These are phyloP conservation scores for Hortiboletus flavorubellus DNA, from an alignment of 768 basidiomycete genomes.

Conservation along the genomic window DNA sequence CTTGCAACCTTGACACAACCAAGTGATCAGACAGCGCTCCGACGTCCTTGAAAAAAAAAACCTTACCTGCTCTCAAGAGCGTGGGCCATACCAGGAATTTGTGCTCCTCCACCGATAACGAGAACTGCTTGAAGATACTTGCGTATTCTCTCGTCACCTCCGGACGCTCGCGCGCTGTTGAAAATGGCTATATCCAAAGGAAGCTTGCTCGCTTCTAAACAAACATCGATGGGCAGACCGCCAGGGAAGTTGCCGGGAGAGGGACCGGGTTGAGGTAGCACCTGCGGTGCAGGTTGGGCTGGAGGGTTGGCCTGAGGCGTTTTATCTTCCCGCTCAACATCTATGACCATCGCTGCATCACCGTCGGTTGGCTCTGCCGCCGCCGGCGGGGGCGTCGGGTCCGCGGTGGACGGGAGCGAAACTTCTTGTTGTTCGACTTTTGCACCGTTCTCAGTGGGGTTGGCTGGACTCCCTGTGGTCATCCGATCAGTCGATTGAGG, in stretches of 20 bases:
- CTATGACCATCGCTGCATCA: slow-evolving; percentile 42
- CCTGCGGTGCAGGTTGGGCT: slow-evolving; percentile 19
- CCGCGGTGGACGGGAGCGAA: slow-evolving; percentile 31
- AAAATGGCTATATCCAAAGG: slow-evolving; percentile 92
- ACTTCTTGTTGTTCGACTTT: slow-evolving; percentile 36
- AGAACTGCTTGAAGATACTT: slow-evolving; percentile 87
- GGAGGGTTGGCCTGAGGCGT: slow-evolving; percentile 25
- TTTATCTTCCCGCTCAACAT: slow-evolving; percentile 45
- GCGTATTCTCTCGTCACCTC: slow-evolving; percentile 84
- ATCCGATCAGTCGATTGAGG: neutral
- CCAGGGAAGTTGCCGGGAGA: slow-evolving; percentile 34
- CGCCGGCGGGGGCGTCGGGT: slow-evolving; percentile 31
- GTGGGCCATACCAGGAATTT: slow-evolving; percentile 78
- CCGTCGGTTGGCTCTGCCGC: slow-evolving; percentile 17
- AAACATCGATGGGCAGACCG: slow-evolving; percentile 68
- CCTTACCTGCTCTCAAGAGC: slow-evolving; percentile 81
- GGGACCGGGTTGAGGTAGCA: slow-evolving; percentile 15
- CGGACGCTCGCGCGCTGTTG: slow-evolving; percentile 85
- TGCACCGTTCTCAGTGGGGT: slow-evolving; percentile 23
- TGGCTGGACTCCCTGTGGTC: slow-evolving; percentile 21
- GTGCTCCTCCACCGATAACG: slow-evolving; percentile 81
- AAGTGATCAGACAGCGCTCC: slow-evolving; percentile 4
- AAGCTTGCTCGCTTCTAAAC: slow-evolving; percentile 82
- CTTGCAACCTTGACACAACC: slow-evolving; percentile 50
- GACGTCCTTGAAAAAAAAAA: neutral